Evolutionary conservation across 805 yeast species (phyloP), one percentile per base, ranked within the genome.

Genomic region (Sporopachydermia quercuum): DNA sequence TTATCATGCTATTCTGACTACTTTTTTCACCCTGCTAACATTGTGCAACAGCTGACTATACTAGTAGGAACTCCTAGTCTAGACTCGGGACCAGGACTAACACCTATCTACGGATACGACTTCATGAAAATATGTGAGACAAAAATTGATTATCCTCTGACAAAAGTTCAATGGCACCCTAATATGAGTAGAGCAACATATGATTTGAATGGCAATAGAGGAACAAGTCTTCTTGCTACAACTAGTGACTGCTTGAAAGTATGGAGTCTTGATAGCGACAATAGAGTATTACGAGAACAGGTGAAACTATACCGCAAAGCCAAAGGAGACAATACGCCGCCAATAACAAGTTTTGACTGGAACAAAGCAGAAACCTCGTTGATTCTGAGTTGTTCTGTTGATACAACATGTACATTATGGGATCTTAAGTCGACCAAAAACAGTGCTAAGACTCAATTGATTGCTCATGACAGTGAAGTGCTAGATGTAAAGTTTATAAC

Each of bases 341-440:
- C 98, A 3, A 69, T 91, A 39, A 87, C 97, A 0, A 77, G 94
- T 2, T 84, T 91, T 50, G 96, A 91, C 59, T 91, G 98, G 96
- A 85, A 82, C 61, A 60, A 66, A 30, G 63, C 67, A 1, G 87
- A 83, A 49, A 71, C 83, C 2, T 72, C 73, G 38, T 57, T 76
- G 34, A 70, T 86, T 15, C 79, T 91, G 30, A 84, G 96, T 1
- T 74, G 89, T 45, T 78, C 91, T 15, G 83, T 89, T 6, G 98
- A 91, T 59, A 91, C 98, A 1, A 91, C 98, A 1, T 91, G 98
- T 60, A 87, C 97, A 1, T 76, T 86, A 3, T 91, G 98, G 97
- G 97, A 91, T 58, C 57, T 86, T 19, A 58, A 65, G 16, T 69
- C 74, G 35, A 71, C 77, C 16, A 60, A 65, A 36, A 76, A 71